Evolutionary conservation across 1,139 yeast species (phyloP).

Genomic region (Hyphopichia wangnamkhiaoensis): DNA sequence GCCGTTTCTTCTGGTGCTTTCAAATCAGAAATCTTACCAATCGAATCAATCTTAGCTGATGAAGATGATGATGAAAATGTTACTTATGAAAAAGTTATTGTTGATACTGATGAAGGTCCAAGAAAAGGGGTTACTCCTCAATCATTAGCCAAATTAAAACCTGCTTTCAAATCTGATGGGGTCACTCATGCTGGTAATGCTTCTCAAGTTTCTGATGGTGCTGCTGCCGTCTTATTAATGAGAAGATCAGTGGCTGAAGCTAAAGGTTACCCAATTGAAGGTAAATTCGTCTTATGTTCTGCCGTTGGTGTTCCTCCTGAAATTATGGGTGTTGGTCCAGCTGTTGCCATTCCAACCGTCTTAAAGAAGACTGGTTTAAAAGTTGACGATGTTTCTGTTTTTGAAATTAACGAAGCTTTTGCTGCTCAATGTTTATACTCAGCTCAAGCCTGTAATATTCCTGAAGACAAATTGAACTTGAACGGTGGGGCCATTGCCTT

Average conservation of each 20-base stretch:
- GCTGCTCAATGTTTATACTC: constrained; percentile 92
- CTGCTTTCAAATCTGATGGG: constrained; percentile 87
- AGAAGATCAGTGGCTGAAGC: constrained; percentile 85
- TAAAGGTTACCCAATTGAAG: constrained; percentile 65
- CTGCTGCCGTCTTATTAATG: constrained; percentile 84
- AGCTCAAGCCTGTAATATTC: constrained; percentile 64
- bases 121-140: constrained; percentile 82
- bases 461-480: constrained; percentile 74
- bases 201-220: constrained; percentile 94
- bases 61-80: constrained; percentile 52
- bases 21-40: constrained; percentile 83
- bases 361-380: constrained; percentile 65
- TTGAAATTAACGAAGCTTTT: constrained; percentile 93
- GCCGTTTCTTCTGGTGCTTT: constrained; percentile 75
- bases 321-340: constrained; percentile 97
- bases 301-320: constrained; percentile 94
- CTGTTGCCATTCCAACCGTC: constrained; percentile 84
- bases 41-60: constrained; percentile 54
- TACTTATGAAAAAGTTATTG: constrained; percentile 43
- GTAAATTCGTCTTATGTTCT: constrained; percentile 74
- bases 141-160: constrained; percentile 70
- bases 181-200: constrained; percentile 94
- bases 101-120: constrained; percentile 87
- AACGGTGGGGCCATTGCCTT: constrained; percentile 96
- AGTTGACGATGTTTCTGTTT: constrained; percentile 67